A percentile compares a stretch with the other conserved stretches of the same genome.
These are phyloP conservation scores for Metarhizium robertsii DNA, from an alignment of 2,329 filamentous ascomycete species.

Conservation along the genomic window DNA sequence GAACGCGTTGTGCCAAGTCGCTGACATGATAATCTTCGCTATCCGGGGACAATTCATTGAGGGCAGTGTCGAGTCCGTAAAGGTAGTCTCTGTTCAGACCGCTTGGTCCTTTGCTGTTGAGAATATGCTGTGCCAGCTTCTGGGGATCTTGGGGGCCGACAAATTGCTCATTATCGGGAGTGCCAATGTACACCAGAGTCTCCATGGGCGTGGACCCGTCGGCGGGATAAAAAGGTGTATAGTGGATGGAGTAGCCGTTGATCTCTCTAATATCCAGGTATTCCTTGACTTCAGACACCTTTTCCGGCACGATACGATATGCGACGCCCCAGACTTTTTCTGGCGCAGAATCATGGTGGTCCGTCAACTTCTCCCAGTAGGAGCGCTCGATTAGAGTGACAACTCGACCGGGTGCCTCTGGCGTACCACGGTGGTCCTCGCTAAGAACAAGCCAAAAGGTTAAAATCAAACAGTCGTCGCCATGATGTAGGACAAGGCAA, in stretches of 20 bases:
- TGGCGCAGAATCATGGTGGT: conserved; percentile 51
- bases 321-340: conserved; percentile 83
- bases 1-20: conserved; percentile 67
- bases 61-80: conserved; percentile 65
- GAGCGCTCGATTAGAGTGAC: conserved; percentile 81
- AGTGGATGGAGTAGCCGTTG: conserved; percentile 92
- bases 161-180: conserved; percentile 89
- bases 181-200: conserved; percentile 84
- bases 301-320: conserved; percentile 67
- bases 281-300: conserved; percentile 70
- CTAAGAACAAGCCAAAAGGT: conserved; percentile 35
- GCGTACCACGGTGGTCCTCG: conserved; percentile 90
- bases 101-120: conserved; percentile 67
- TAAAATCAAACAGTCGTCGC: neutral
- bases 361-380: conserved; percentile 73
- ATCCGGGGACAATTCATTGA: conserved; percentile 62
- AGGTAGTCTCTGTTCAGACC: conserved; percentile 88
- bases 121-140: conserved; percentile 71
- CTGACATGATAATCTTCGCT: conserved; percentile 78
- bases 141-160: conserved; percentile 74
- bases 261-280: conserved; percentile 97
- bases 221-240: conserved; percentile 65
- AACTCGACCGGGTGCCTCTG: conserved; percentile 77
- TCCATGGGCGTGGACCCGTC: conserved; percentile 31
- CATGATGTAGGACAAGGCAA: neutral